These are phyloP conservation scores for Suillus brevipes DNA, from an alignment of 768 basidiomycete genomes.

Conservation along the genomic window DNA sequence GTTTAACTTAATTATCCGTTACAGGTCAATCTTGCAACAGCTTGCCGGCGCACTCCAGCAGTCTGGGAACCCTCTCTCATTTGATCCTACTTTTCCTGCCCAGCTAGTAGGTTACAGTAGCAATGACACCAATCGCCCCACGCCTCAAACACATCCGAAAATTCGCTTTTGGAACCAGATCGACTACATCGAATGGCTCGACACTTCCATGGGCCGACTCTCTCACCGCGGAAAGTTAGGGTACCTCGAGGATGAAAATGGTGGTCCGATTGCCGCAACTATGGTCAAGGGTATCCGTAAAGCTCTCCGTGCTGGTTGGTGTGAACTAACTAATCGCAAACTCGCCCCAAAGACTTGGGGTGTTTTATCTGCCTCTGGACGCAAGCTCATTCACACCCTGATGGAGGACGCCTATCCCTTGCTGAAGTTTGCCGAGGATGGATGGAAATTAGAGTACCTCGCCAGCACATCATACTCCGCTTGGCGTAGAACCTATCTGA, in stretches of 20 bases:
- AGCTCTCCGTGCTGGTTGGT: neutral
- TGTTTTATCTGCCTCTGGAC: neutral
- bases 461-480: neutral
- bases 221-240: neutral
- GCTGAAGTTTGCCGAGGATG: neutral
- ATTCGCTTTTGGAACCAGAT: constrained; percentile 5
- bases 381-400: neutral
- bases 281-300: neutral
- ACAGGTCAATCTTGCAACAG: no score
- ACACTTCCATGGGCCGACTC: neutral
- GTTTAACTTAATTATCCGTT: no score
- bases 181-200: constrained; percentile 2
- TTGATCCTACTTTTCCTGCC: no score
- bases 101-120: no score
- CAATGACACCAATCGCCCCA: no score
- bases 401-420: neutral
- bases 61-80: no score
- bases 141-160: no score
- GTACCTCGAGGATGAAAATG: constrained; percentile 4
- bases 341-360: neutral
- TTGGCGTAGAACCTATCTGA: neutral
- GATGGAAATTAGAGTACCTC: constrained; percentile 1
- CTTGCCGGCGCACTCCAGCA: no score
- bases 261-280: neutral
- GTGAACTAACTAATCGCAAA: neutral